Percentiles rank a stretch among this genome's conserved stretches.
phyloP scores from a whole-genome alignment of 2,329 filamentous ascomycete genomes.

The Alternaria triticimaculans region DNA sequence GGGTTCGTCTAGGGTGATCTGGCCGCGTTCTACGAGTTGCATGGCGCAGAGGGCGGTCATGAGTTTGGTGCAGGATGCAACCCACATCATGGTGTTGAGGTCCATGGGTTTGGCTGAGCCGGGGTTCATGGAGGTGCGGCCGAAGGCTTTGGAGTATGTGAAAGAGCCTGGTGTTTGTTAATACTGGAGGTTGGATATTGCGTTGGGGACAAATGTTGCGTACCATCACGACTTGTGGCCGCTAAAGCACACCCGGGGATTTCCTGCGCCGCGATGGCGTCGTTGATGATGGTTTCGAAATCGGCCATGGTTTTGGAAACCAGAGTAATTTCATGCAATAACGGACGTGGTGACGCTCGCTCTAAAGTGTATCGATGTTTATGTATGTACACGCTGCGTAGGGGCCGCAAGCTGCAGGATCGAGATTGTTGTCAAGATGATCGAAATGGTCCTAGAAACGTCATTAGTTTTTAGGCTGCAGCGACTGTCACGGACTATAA shows the following conservation, averaged over 20 bases:
- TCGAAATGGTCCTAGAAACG: background rate
- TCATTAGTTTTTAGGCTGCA: background rate
- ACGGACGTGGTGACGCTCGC: no score
- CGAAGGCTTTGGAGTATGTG: slow-evolving; percentile 47
- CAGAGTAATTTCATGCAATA: background rate
- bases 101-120: slow-evolving; percentile 32
- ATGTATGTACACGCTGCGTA: background rate
- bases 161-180: slow-evolving; percentile 39
- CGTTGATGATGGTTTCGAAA: slow-evolving; percentile 32
- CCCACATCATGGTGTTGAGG: slow-evolving; percentile 43
- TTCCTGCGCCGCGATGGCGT: slow-evolving; percentile 26
- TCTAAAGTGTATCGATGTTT: background rate
- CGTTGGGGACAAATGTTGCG: background rate
- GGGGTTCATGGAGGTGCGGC: slow-evolving; percentile 32
- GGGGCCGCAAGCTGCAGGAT: background rate
- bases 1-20: slow-evolving; percentile 40
- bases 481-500: background rate
- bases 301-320: slow-evolving; percentile 19
- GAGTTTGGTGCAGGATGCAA: slow-evolving; percentile 50
- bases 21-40: slow-evolving; percentile 46
- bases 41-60: slow-evolving; percentile 44
- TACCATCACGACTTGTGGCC: slow-evolving; percentile 37
- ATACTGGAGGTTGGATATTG: no score
- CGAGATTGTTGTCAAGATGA: background rate
- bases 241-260: slow-evolving; percentile 35